Conservation (phyloP, 2,329 filamentous ascomycete genomes). For the Tolypocladium sp. region DNA sequence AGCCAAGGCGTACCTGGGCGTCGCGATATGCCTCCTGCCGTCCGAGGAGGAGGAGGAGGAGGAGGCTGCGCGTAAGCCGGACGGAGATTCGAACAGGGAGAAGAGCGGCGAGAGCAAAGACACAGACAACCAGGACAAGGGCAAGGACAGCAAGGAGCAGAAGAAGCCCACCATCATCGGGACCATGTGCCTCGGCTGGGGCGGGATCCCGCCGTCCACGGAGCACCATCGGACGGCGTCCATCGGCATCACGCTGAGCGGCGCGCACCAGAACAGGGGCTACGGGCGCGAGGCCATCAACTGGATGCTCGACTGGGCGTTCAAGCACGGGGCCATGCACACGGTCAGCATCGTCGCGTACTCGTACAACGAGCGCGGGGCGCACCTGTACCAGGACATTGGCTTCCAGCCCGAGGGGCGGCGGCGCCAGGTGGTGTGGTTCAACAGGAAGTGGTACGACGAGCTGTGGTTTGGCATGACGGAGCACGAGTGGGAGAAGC, state of each 20-base stretch:
- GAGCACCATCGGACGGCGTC: conserved; percentile 10
- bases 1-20: conserved; percentile 9
- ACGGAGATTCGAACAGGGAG: background rate
- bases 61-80: background rate
- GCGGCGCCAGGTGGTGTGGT: conserved; percentile 15
- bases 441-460: conserved; percentile 31
- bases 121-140: too few species aligned
- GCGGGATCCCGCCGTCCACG: conserved; percentile 3
- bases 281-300: conserved; percentile 36
- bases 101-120: background rate
- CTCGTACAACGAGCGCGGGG: conserved; percentile 31
- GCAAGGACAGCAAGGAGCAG: conserved; percentile 1
- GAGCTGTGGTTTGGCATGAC: conserved; percentile 25
- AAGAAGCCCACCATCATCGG: conserved; percentile 10
- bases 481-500: conserved; percentile 23
- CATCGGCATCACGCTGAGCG: conserved; percentile 26
- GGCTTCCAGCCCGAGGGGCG: conserved; percentile 35
- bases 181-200: conserved; percentile 10
- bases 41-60: background rate
- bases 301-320: conserved; percentile 38
- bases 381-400: conserved; percentile 31
- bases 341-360: conserved; percentile 29
- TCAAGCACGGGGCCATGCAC: conserved; percentile 32
- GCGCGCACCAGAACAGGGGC: conserved; percentile 25
- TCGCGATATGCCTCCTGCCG: conserved; percentile 10